Conservation (phyloP, 2,329 filamentous ascomycete genomes). For the Colletotrichum sp. region DNA sequence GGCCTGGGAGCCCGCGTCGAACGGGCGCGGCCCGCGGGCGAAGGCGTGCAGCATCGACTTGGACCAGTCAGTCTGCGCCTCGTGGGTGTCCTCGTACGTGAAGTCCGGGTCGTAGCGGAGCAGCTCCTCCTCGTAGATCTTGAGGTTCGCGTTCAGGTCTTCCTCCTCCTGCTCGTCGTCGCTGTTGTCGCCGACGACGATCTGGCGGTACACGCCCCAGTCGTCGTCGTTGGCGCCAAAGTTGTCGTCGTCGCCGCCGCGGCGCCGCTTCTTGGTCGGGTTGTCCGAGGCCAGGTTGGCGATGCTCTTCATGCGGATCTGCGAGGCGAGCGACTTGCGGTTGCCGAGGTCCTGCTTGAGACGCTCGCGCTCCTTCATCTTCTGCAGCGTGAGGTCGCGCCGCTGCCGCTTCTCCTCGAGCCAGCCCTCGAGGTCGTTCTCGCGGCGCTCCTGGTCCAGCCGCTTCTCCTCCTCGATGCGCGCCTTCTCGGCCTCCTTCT, state of each 20-base stretch:
- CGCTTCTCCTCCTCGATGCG: constrained; percentile 83
- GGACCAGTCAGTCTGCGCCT: constrained; percentile 94
- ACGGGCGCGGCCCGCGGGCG: constrained; percentile 84
- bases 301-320: constrained; percentile 98
- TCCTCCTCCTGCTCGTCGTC: constrained; percentile 94
- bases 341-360: constrained; percentile 95
- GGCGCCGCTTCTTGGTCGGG: constrained; percentile 81
- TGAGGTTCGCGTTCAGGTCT: constrained; percentile 77
- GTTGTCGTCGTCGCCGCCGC: constrained; percentile 91
- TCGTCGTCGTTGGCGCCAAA: constrained; percentile 98
- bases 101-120: constrained; percentile 88
- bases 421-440: constrained; percentile 87
- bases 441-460: constrained; percentile 81
- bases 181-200: constrained; percentile 81
- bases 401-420: constrained; percentile 80
- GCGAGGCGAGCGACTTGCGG: constrained; percentile 92
- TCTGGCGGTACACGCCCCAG: constrained; percentile 95
- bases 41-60: constrained; percentile 92
- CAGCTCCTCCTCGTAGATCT: constrained; percentile 81
- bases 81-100: constrained; percentile 89
- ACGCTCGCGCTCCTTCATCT: constrained; percentile 91
- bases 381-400: constrained; percentile 73
- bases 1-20: constrained; percentile 78
- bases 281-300: constrained; percentile 93
- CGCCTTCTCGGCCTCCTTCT: constrained; percentile 93